Conservation (phyloP, 768 basidiomycete genomes). For the Lactarius vividus region DNA sequence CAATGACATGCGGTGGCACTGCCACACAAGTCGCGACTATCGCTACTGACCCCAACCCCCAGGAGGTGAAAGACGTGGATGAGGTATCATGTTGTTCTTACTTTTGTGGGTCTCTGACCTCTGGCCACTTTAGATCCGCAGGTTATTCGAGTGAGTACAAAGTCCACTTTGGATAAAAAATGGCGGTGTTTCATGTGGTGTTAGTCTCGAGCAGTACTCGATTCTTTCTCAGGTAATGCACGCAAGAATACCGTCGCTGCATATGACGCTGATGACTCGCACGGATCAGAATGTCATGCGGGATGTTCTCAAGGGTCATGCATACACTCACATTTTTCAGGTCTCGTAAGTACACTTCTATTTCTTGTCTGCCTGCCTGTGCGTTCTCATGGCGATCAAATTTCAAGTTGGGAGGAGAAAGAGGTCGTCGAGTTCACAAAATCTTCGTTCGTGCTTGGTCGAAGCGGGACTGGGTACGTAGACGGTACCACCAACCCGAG, state of each 20-base stretch:
- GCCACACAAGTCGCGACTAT: neutral
- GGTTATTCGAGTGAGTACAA: conserved; percentile 18
- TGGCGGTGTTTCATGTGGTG: neutral
- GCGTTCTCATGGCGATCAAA: neutral
- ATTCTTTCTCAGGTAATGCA: conserved; percentile 15
- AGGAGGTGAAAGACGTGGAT: conserved; percentile 3
- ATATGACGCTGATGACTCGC: neutral
- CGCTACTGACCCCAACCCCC: neutral
- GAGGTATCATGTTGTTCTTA: conserved; percentile 8
- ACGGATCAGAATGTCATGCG: conserved; percentile 8
- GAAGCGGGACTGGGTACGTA: conserved; percentile 70
- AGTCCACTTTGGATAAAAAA: neutral
- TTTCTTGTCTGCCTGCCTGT: neutral
- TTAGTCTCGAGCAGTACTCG: conserved; percentile 23
- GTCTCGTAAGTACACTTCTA: conserved; percentile 19
- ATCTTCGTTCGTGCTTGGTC: conserved; percentile 34
- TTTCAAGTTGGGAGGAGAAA: conserved; percentile 19
- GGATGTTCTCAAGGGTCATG: conserved; percentile 21
- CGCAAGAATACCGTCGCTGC: neutral
- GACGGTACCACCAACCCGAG: neutral
- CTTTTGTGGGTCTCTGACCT: neutral
- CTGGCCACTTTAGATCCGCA: neutral
- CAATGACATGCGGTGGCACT: conserved; percentile 1
- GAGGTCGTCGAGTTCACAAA: conserved; percentile 19
- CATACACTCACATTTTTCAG: conserved; percentile 21